These are phyloP conservation scores for Microthlaspi erraticum DNA, from an alignment of 345 rosid genomes.

Conservation along the genomic window DNA sequence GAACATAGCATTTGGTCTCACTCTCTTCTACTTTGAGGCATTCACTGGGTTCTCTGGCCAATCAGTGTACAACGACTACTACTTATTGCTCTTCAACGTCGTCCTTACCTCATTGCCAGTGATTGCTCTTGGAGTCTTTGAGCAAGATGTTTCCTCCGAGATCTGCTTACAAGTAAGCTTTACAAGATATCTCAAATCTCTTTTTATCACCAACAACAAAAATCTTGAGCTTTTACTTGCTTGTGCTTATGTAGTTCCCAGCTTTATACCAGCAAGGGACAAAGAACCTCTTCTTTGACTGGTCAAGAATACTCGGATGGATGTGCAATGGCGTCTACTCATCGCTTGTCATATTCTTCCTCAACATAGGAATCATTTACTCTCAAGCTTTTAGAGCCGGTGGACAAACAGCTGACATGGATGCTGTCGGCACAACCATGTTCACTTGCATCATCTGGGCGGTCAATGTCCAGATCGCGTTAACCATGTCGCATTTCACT, in stretches of 20 bases:
- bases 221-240: background rate
- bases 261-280: slow-evolving; percentile 97
- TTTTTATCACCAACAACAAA: slow-evolving; percentile 12
- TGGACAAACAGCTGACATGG: slow-evolving; percentile 94
- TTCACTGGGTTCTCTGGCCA: slow-evolving; percentile 93
- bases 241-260: slow-evolving; percentile 73
- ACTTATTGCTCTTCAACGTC: slow-evolving; percentile 85
- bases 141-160: slow-evolving; percentile 92
- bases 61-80: slow-evolving; percentile 90
- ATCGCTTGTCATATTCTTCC: slow-evolving; percentile 75
- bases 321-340: slow-evolving; percentile 86
- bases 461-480: slow-evolving; percentile 88
- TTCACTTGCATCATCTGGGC: slow-evolving; percentile 95
- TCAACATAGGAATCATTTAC: slow-evolving; percentile 65
- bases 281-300: slow-evolving; percentile 83
- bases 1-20: slow-evolving; percentile 94
- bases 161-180: slow-evolving; percentile 91
- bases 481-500: slow-evolving; percentile 92
- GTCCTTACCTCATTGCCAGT: slow-evolving; percentile 92
- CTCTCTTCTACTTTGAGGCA: slow-evolving; percentile 96
- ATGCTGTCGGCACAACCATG: slow-evolving; percentile 85
- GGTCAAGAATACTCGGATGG: slow-evolving; percentile 92
- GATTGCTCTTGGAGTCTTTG: slow-evolving; percentile 94
- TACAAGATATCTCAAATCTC: background rate
- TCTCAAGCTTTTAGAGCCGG: slow-evolving; percentile 70